A percentile compares a stretch with the other conserved stretches of the same genome.
Conservation (phyloP, 768 basidiomycete species). For the Sporobolomyces roseus region DNA sequence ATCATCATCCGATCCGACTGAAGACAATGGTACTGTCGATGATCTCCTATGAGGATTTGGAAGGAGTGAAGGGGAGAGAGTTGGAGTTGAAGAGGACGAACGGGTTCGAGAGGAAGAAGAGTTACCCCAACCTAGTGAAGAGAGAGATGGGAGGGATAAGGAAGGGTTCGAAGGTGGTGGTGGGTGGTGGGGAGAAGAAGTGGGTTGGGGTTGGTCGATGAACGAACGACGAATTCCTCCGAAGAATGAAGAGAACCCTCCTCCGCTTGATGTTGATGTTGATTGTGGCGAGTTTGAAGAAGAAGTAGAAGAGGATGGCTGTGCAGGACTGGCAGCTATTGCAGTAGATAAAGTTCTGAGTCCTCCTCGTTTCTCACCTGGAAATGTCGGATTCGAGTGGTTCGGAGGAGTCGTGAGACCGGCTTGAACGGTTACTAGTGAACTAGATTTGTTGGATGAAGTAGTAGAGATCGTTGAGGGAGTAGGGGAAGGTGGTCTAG, state of each 20-base stretch:
- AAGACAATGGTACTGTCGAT: too few species aligned
- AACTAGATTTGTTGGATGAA: slow-evolving; percentile 5
- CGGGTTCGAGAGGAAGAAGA: background rate
- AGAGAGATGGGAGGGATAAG: slow-evolving; percentile 51
- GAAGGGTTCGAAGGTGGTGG: slow-evolving; percentile 14
- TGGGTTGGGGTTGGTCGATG: background rate
- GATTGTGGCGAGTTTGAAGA: background rate
- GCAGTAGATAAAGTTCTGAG: slow-evolving; percentile 10
- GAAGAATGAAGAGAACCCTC: slow-evolving; percentile 9
- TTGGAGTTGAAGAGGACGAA: slow-evolving; percentile 51
- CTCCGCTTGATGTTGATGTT: background rate
- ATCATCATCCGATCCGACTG: too few species aligned
- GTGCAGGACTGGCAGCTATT: background rate
- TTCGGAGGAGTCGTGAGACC: slow-evolving; percentile 1
- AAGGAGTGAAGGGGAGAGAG: background rate
- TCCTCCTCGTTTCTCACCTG: background rate
- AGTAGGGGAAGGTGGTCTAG: slow-evolving; percentile 1
- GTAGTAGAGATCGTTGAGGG: slow-evolving; percentile 10
- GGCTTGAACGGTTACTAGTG: slow-evolving; percentile 12
- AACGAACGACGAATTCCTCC: background rate
- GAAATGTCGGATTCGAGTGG: background rate
- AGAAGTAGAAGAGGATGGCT: background rate
- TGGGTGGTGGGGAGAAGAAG: background rate
- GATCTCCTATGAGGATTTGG: background rate
- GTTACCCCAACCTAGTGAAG: too few species aligned